Evolutionary conservation across 305 asterid species (phyloP).

Genomic region (Fraxinus paxiana): DNA sequence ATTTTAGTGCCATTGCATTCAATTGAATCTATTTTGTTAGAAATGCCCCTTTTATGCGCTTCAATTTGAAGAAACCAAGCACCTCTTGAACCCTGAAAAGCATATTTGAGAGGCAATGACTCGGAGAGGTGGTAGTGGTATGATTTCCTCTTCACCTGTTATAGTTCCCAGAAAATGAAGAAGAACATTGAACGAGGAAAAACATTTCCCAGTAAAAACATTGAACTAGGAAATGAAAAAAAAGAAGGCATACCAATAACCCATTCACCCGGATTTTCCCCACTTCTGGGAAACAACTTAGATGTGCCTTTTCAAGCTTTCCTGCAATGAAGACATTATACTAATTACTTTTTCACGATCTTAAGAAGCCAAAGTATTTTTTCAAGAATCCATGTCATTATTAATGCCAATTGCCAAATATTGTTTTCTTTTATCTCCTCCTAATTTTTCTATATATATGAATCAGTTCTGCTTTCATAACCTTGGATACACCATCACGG

Average conservation of each 20-base stretch:
- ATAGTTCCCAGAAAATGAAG: background rate
- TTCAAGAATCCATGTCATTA: background rate
- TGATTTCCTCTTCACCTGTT: conserved; percentile 51
- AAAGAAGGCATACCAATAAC: conserved; percentile 42
- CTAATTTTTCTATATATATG: background rate
- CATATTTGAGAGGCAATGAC: conserved; percentile 51
- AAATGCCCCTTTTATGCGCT: conserved; percentile 7
- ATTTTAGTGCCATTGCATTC: conserved; percentile 18
- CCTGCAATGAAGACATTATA: conserved; percentile 35
- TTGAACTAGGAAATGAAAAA: background rate
- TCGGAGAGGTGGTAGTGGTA: conserved; percentile 43
- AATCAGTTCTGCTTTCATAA: background rate
- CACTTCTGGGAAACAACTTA: conserved; percentile 50
- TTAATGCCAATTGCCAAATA: background rate
- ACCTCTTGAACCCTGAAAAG: conserved; percentile 32
- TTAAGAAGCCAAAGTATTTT: background rate
- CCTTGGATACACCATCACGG: background rate
- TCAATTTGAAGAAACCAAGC: conserved; percentile 45
- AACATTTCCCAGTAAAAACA: background rate
- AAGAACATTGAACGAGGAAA: background rate
- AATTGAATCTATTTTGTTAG: conserved; percentile 11
- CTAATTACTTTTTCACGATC: background rate
- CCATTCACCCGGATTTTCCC: conserved; percentile 42
- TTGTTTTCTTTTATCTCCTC: background rate
- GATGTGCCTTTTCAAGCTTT: conserved; percentile 54